A percentile compares a stretch with the other conserved stretches of the same genome.
Evolutionary conservation across 495 filamentous ascomycete species (phyloP).

Genomic region (Sabuloglossum arenarium): DNA sequence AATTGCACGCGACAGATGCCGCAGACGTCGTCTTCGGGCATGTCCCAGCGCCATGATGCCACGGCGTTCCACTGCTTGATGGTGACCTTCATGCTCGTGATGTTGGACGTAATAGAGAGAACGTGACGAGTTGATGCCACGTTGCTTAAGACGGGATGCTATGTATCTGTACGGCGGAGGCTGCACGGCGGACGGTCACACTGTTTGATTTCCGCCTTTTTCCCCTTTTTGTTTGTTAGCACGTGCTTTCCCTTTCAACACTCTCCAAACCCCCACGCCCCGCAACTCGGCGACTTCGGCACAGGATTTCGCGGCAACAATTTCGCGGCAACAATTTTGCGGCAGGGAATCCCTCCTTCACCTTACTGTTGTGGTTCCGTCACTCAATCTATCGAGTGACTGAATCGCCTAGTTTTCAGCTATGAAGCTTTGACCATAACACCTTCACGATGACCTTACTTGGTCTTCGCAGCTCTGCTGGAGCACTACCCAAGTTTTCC

Average conservation of each 20-base stretch:
- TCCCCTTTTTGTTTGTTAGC: too few relatives aligned
- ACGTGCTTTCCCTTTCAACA: too few relatives aligned
- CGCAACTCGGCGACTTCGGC: neutral
- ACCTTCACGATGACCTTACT: neutral
- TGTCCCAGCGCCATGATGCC: constrained; percentile 93
- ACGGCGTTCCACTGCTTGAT: constrained; percentile 87
- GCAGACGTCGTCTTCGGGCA: constrained; percentile 93
- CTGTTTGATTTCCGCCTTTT: too few relatives aligned
- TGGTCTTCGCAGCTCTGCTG: neutral
- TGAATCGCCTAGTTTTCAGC: neutral
- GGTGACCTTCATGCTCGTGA: constrained; percentile 69
- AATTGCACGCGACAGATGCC: constrained; percentile 97
- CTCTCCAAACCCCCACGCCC: too few relatives aligned
- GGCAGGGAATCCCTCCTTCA: neutral
- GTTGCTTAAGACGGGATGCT: too few relatives aligned
- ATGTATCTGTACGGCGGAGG: too few relatives aligned
- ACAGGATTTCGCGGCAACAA: too few relatives aligned
- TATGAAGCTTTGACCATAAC: neutral
- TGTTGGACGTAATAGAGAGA: too few relatives aligned
- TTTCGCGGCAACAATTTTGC: too few relatives aligned
- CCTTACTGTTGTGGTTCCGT: neutral
- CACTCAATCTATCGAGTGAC: neutral
- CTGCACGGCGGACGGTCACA: too few relatives aligned
- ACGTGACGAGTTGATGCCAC: too few relatives aligned
- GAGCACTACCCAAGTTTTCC: neutral